Evolutionary conservation across 495 filamentous ascomycete species (phyloP).

Genomic region (Aspergillus affinis): DNA sequence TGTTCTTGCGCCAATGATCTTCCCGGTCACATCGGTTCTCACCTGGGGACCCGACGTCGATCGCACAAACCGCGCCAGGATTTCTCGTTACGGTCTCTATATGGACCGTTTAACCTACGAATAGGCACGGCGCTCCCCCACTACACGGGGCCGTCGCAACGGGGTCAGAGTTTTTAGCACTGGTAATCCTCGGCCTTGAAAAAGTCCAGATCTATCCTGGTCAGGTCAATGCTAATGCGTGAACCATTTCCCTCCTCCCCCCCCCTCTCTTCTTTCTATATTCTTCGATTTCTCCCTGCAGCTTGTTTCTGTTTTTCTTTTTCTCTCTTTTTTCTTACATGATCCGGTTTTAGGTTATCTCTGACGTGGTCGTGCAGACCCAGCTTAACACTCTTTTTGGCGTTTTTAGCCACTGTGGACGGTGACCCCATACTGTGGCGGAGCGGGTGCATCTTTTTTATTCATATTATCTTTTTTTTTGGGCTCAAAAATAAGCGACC

Average conservation of each 20-base stretch:
- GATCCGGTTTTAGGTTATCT: constrained; percentile 14
- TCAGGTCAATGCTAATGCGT: constrained; percentile 15
- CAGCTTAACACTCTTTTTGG: constrained; percentile 18
- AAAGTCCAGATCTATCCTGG: constrained; percentile 30
- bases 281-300: constrained; percentile 13
- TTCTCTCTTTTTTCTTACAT: constrained; percentile 13
- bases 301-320: constrained; percentile 18
- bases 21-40: constrained; percentile 20
- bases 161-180: constrained; percentile 21
- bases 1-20: constrained; percentile 32
- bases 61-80: constrained; percentile 30
- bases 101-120: constrained; percentile 23
- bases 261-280: constrained; percentile 14
- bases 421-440: constrained; percentile 40
- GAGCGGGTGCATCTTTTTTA: constrained; percentile 37
- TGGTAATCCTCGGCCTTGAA: constrained; percentile 23
- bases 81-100: constrained; percentile 24
- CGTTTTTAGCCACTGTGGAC: constrained; percentile 28
- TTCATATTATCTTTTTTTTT: not conserved
- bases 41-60: constrained; percentile 30
- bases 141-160: constrained; percentile 13
- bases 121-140: constrained; percentile 20
- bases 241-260: constrained; percentile 15
- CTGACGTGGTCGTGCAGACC: constrained; percentile 35
- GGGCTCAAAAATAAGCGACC: not conserved